phyloP scores from a whole-genome alignment of 163 green algal species.

The Chloroidium sp. region DNA sequence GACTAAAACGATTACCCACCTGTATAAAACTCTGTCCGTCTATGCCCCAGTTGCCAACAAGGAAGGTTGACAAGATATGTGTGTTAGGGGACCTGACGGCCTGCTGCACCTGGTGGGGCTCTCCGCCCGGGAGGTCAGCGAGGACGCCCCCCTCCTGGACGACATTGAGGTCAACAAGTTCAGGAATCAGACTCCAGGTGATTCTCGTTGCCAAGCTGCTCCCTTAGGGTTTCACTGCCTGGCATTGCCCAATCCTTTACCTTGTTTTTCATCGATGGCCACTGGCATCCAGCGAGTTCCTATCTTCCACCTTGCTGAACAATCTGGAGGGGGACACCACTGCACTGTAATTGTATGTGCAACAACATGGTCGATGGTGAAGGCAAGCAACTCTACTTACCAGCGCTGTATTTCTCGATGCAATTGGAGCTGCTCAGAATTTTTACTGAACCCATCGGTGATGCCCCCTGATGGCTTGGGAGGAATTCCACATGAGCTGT shows the following conservation, averaged over 20 bases:
- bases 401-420: too few species aligned
- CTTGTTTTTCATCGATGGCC: too few species aligned
- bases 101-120: constrained; percentile 57
- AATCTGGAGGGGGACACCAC: too few species aligned
- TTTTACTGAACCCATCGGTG: not conserved
- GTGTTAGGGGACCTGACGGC: constrained; percentile 45
- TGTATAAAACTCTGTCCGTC: not conserved
- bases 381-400: too few species aligned
- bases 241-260: too few species aligned
- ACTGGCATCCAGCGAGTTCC: too few species aligned
- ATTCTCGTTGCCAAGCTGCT: not conserved
- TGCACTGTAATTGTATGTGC: too few species aligned
- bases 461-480: too few species aligned
- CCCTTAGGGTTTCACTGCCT: too few species aligned
- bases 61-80: not conserved
- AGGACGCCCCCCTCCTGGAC: constrained; percentile 28
- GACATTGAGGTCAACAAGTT: constrained; percentile 41
- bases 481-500: too few species aligned
- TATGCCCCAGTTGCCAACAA: not conserved
- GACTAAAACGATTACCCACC: not conserved
- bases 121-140: constrained; percentile 31
- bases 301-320: too few species aligned
- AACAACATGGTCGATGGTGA: too few species aligned
- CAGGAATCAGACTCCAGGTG: constrained; percentile 22
- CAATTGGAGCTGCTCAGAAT: not conserved